These are phyloP conservation scores for Dryas drummondii DNA, from an alignment of 306 rosid species.

Conservation along the genomic window DNA sequence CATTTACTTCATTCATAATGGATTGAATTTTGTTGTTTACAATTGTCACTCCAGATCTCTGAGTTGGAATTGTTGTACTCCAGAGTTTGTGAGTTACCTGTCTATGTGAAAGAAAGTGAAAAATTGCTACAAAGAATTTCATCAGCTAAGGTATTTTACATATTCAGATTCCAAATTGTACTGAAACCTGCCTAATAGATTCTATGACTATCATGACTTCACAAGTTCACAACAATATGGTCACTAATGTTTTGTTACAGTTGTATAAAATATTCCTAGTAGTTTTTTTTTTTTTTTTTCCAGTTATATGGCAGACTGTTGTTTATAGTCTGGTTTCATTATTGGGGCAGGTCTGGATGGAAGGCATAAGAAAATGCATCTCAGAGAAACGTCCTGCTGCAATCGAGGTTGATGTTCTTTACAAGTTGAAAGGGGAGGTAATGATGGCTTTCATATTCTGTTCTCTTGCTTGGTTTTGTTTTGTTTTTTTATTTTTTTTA, in stretches of 20 bases:
- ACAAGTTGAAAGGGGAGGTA: slow-evolving; percentile 76
- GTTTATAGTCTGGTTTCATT: slow-evolving; percentile 28
- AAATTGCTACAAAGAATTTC: slow-evolving; percentile 53
- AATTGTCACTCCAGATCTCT: slow-evolving; percentile 54
- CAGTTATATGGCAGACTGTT: slow-evolving; percentile 1
- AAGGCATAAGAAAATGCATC: slow-evolving; percentile 55
- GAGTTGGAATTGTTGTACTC: slow-evolving; percentile 76
- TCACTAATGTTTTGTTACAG: not conserved
- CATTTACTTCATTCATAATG: slow-evolving; percentile 32
- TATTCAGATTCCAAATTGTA: not conserved
- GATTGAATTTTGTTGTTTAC: slow-evolving; percentile 24
- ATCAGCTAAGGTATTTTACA: slow-evolving; percentile 52
- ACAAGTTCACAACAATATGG: not conserved
- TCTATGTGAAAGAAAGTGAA: slow-evolving; percentile 58
- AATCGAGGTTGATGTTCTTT: slow-evolving; percentile 56
- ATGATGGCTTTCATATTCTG: slow-evolving; percentile 25
- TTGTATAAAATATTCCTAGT: slow-evolving; percentile 5
- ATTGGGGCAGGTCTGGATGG: slow-evolving; percentile 62
- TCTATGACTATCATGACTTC: not conserved
- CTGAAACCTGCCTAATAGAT: not conserved
- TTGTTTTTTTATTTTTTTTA: no score
- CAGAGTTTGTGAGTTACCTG: slow-evolving; percentile 59
- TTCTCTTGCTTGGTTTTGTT: slow-evolving; percentile 5
- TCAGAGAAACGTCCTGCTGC: slow-evolving; percentile 46
- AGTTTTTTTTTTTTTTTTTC: slow-evolving; percentile 14